Base-by-base conservation (phyloP, 2,329 filamentous ascomycete genomes). In the Claviceps capensis region DNA sequence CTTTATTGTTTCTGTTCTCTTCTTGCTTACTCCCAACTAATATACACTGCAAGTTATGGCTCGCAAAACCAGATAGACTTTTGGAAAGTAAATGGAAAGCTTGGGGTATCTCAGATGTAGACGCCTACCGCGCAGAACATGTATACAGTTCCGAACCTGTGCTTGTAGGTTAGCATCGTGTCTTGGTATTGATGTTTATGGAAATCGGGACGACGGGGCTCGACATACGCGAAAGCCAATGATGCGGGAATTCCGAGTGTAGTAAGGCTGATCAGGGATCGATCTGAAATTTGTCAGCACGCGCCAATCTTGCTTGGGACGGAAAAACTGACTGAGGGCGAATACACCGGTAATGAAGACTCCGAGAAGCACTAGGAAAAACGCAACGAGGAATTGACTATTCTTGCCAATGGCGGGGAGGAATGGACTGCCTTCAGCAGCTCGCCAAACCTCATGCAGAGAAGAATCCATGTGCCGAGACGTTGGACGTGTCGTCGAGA, bases 81-180 rank as follows among this genome's bases (percentile, higher is more conserved):
- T 45, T 46, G n/a, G 19, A 16, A 9, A 26, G 47, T 19, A 6
- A 26, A 48, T 8, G 22, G 9, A 19, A 40, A 36, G 65, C 55
- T 57, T 54, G 62, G 68, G 72, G 70, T 74, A 72, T 80, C 67
- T 75, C 81, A 98, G 69, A 98, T 88, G 82, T 98, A 97, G 65
- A 98, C 93, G 67, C 93, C 93, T 67, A 93, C 93, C 55, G 90
- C 93, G 72, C 93, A 98, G 72, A 98, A 97, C 85, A 96, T 95
- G 72, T 93, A 96, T 46, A 98, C 89, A 49, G 91, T 85, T 61
- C 93, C 93, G 69, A 95, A 86, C 49, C 91, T 96, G 64, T 7
- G n/a, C 23, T 30, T 19, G n/a, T 1, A 34, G 13, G 26, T 61
- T 51, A 65, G 65, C 50, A 44, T 40, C n/a, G 14, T 55, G 36